A percentile compares a stretch with the other conserved stretches of the same genome.
phyloP scores from a whole-genome alignment of 768 basidiomycete species.

The Leucocoprinus sp. region DNA sequence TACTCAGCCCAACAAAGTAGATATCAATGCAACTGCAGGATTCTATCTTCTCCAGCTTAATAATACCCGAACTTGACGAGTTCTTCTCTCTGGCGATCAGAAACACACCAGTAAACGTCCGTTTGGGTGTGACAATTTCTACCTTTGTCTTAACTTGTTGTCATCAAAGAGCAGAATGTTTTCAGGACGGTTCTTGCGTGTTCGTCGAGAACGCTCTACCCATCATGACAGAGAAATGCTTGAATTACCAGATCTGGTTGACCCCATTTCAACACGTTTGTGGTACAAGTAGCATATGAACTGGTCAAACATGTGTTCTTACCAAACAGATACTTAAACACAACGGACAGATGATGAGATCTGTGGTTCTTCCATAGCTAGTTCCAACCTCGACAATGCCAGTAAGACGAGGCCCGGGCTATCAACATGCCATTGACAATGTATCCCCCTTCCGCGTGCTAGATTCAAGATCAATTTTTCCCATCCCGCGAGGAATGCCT shows the following conservation, averaged over 20 bases:
- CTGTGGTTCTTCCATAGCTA: not conserved
- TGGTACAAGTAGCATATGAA: slow-evolving; percentile 1
- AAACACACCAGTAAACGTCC: not conserved
- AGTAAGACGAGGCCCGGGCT: slow-evolving; percentile 7
- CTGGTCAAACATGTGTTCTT: not conserved
- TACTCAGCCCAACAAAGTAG: too few relatives aligned
- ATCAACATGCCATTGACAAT: not conserved
- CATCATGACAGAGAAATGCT: not conserved
- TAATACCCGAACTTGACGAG: too few relatives aligned
- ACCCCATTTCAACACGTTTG: slow-evolving; percentile 10
- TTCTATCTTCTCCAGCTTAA: too few relatives aligned
- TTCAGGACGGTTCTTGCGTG: slow-evolving; percentile 6
- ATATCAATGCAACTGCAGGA: too few relatives aligned
- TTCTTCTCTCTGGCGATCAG: slow-evolving; percentile 20
- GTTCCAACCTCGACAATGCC: slow-evolving; percentile 12
- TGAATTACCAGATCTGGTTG: not conserved
- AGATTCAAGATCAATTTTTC: slow-evolving; percentile 9
- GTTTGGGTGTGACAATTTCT: not conserved
- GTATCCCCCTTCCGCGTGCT: not conserved
- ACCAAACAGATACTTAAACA: slow-evolving; percentile 10
- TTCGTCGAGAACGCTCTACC: slow-evolving; percentile 8
- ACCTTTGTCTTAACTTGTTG: not conserved
- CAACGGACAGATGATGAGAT: slow-evolving; percentile 3
- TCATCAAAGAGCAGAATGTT: not conserved
- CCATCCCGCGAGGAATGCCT: slow-evolving; percentile 31